phyloP scores from a whole-genome alignment of 176 grass and related monocot genomes.

The Bromus sterilis region DNA sequence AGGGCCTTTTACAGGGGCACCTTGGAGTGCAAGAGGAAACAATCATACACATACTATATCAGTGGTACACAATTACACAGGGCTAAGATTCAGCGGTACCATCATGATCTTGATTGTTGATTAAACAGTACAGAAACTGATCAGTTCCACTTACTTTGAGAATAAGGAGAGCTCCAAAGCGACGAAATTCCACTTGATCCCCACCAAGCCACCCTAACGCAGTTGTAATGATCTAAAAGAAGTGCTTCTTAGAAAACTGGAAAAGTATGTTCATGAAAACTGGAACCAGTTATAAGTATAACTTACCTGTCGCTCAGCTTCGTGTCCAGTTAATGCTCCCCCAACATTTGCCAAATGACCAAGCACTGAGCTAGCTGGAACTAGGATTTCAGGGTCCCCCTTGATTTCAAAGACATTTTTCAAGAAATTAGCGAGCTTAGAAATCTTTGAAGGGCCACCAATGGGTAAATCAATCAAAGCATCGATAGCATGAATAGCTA shows the following conservation, averaged over 20 bases:
- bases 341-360: conserved; percentile 80
- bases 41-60: not conserved
- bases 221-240: conserved; percentile 73
- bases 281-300: not conserved
- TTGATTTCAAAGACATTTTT: conserved; percentile 70
- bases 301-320: conserved; percentile 74
- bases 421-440: conserved; percentile 68
- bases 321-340: conserved; percentile 83
- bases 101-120: not conserved
- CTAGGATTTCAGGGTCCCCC: conserved; percentile 75
- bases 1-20: not conserved
- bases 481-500: conserved; percentile 67
- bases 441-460: conserved; percentile 83
- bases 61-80: not conserved
- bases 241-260: not conserved
- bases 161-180: conserved; percentile 91
- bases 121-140: not conserved
- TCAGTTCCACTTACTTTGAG: conserved; percentile 70
- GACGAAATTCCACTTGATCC: conserved; percentile 76
- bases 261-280: not conserved
- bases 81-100: not conserved
- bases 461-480: conserved; percentile 75
- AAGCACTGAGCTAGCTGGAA: conserved; percentile 82
- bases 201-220: conserved; percentile 81
- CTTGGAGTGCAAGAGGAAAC: not conserved